These are phyloP conservation scores for Diaporthe citri DNA, from an alignment of 2,329 filamentous ascomycete genomes.

Conservation along the genomic window DNA sequence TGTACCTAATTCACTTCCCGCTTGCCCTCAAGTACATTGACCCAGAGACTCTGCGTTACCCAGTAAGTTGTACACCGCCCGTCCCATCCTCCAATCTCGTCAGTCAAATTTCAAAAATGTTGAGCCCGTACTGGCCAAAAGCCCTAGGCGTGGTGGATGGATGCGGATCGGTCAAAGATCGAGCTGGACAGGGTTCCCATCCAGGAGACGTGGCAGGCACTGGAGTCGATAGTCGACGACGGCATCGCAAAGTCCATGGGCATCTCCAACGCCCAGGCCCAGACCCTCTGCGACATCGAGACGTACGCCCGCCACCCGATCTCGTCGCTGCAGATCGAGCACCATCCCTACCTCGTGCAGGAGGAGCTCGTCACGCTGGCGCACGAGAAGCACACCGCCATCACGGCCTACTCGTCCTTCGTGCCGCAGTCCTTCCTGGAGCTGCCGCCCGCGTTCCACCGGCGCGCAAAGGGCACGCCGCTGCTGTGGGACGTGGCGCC, in stretches of 20 bases:
- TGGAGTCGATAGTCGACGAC: conserved; percentile 2
- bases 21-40: background rate
- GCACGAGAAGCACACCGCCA: background rate
- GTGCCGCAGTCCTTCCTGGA: conserved; percentile 7
- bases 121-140: background rate
- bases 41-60: background rate
- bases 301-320: conserved; percentile 9
- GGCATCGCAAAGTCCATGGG: conserved; percentile 11
- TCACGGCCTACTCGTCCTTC: background rate
- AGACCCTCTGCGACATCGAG: conserved; percentile 7
- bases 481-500: conserved; percentile 1
- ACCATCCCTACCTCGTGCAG: conserved; percentile 6
- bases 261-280: conserved; percentile 11
- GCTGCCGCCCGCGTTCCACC: background rate
- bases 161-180: background rate
- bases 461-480: background rate
- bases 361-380: background rate
- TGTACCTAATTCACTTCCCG: background rate
- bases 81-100: no score
- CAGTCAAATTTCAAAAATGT: background rate
- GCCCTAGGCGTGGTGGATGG: background rate
- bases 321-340: conserved; percentile 12
- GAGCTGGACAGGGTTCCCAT: background rate
- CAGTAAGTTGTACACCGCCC: background rate
- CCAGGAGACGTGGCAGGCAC: conserved; percentile 8